Evolutionary conservation across 1,284 basidiomycete species (phyloP).

Genomic region (Papiliotrema fonsecae): DNA sequence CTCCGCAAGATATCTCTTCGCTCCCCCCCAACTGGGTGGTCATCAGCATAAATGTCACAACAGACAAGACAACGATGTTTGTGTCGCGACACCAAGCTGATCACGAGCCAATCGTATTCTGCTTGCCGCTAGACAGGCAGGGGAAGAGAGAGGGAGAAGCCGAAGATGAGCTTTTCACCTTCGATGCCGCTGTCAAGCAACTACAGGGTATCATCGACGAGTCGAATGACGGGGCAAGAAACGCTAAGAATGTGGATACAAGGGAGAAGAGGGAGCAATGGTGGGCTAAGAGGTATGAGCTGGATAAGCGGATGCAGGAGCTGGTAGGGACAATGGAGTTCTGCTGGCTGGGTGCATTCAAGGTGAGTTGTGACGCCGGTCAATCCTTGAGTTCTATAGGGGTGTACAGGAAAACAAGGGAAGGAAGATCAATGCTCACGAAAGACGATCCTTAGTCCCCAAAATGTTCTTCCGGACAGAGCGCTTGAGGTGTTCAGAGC

Average conservation of each 20-base stretch:
- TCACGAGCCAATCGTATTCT: slow-evolving; percentile 70
- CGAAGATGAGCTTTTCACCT: slow-evolving; percentile 66
- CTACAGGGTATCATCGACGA: slow-evolving; percentile 69
- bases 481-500: slow-evolving; percentile 57
- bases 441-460: slow-evolving; percentile 66
- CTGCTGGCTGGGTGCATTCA: slow-evolving; percentile 96
- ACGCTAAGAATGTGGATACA: slow-evolving; percentile 60
- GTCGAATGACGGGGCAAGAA: slow-evolving; percentile 71
- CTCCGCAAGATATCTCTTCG: slow-evolving; percentile 32
- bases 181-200: slow-evolving; percentile 68
- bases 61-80: slow-evolving; percentile 77
- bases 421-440: background rate
- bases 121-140: slow-evolving; percentile 73
- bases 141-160: slow-evolving; percentile 72
- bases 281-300: slow-evolving; percentile 74
- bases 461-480: slow-evolving; percentile 51
- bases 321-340: slow-evolving; percentile 84
- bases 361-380: slow-evolving; percentile 58
- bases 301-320: slow-evolving; percentile 71
- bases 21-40: slow-evolving; percentile 80
- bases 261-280: slow-evolving; percentile 56
- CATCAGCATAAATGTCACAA: slow-evolving; percentile 74
- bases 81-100: slow-evolving; percentile 70
- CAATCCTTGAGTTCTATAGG: background rate
- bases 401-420: no score